Base-by-base conservation (phyloP, 345 rosid genomes). In the Boechera divaricarpa region DNA sequence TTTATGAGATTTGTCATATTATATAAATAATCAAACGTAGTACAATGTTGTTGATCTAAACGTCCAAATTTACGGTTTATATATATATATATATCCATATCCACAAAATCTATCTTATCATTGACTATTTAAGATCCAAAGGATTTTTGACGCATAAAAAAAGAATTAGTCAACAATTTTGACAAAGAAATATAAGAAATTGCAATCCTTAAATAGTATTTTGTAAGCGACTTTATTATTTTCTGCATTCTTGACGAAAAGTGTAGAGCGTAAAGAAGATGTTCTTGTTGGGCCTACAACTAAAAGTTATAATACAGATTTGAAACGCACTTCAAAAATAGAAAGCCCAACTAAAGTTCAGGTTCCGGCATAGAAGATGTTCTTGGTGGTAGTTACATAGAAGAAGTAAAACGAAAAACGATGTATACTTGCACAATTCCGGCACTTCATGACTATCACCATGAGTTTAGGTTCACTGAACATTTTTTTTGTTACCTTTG, bases 261-360 rank as follows among this genome's bases (percentile, higher is more conserved):
- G 12, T 9, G 15, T 24, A 12, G 3, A 62, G 47, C 2, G 33
- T 21, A 28, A 28, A 28, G 11, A 7, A 21, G 26, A 16, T 67
- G 9, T 26, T 41, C 5, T 10, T 55, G n/a, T 56, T 70, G 74
- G 74, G 65, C 74, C 31, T 39, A 38, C 11, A 3, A 24, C 8
- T 21, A 3, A 10, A 33, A 11, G 15, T 13, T 2, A 36, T 33
- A 33, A 12, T 21, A 35, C 3, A 2, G 44, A 48, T 49, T 16
- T 48, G 16, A 32, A 28, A 48, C 11, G 18, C 4, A 48, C 21
- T 67, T 35, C 47, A 11, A 5, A n/a, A 33, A 18, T 33, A 24
- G 10, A 67, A 35, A 5, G 35, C 60, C 59, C 60, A 49, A 11
- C 0, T 11, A 33, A 18, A 48, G 29, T 32, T 56, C 16, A n/a